Conservation (phyloP, 345 rosid genomes). For the Melaleuca alternifolia region DNA sequence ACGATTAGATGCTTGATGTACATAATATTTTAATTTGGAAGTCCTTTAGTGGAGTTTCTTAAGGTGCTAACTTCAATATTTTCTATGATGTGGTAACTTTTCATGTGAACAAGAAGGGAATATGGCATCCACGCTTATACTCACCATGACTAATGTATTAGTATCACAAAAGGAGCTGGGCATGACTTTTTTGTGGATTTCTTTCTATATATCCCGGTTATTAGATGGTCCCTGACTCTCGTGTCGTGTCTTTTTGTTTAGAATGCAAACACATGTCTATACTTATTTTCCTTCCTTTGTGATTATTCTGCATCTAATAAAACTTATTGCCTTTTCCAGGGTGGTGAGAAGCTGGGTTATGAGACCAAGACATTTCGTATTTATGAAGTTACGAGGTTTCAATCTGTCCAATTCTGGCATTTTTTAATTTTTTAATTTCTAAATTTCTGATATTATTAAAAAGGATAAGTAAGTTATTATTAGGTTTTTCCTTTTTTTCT, state of each 20-base stretch:
- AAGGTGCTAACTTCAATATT: neutral
- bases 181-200: neutral
- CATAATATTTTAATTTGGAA: neutral
- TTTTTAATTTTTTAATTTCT: neutral
- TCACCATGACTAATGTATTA: neutral
- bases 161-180: neutral
- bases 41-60: neutral
- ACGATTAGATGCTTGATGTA: neutral
- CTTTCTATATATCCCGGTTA: neutral
- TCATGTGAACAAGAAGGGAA: neutral
- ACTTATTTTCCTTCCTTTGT: neutral
- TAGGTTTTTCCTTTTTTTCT: neutral
- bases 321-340: slow-evolving; percentile 26
- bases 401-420: slow-evolving; percentile 2
- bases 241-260: neutral
- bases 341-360: slow-evolving; percentile 61
- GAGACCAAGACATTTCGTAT: slow-evolving; percentile 89
- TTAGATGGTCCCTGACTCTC: neutral
- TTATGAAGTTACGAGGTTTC: slow-evolving; percentile 80
- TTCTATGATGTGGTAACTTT: neutral
- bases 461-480: neutral
- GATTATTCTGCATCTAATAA: neutral
- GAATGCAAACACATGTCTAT: neutral
- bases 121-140: neutral
- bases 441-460: neutral